phyloP scores from a whole-genome alignment of 2,329 filamentous ascomycete genomes.

The Fusarium stilboides region DNA sequence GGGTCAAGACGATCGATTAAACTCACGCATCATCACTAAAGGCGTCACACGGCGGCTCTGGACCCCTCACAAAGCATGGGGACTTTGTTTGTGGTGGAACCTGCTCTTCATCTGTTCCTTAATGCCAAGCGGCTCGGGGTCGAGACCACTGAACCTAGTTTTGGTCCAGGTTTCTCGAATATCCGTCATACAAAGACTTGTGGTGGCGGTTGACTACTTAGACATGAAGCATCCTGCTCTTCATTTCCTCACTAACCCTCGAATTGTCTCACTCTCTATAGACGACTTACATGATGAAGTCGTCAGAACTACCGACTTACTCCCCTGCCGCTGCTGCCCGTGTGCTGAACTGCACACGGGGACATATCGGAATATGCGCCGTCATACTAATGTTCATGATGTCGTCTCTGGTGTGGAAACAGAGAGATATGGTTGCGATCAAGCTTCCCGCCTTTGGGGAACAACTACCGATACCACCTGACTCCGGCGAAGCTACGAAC shows the following conservation, averaged over 20 bases:
- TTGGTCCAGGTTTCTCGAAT: neutral
- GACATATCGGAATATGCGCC: slow-evolving; percentile 35
- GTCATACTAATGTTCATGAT: slow-evolving; percentile 40
- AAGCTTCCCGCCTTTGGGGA: slow-evolving; percentile 26
- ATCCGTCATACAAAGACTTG: neutral
- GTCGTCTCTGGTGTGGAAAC: slow-evolving; percentile 37
- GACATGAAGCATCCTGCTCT: slow-evolving; percentile 3
- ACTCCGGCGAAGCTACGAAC: neutral
- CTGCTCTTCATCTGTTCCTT: neutral
- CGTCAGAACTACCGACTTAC: slow-evolving; percentile 4
- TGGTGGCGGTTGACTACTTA: slow-evolving; percentile 29
- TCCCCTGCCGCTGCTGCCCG: neutral
- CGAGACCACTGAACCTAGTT: slow-evolving; percentile 9
- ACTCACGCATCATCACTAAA: slow-evolving; percentile 17
- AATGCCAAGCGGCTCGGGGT: neutral
- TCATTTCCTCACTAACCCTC: neutral
- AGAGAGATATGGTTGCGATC: slow-evolving; percentile 33
- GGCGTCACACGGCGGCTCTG: slow-evolving; percentile 16
- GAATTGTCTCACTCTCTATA: neutral
- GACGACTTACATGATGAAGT: slow-evolving; percentile 27
- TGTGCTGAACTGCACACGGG: slow-evolving; percentile 30
- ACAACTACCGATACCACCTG: slow-evolving; percentile 1
- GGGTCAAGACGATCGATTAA: slow-evolving; percentile 7
- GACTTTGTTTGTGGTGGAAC: slow-evolving; percentile 5
- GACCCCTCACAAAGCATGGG: neutral